phyloP scores from a whole-genome alignment of 2,329 filamentous ascomycete species.

The Phyllosticta citrichinensis region DNA sequence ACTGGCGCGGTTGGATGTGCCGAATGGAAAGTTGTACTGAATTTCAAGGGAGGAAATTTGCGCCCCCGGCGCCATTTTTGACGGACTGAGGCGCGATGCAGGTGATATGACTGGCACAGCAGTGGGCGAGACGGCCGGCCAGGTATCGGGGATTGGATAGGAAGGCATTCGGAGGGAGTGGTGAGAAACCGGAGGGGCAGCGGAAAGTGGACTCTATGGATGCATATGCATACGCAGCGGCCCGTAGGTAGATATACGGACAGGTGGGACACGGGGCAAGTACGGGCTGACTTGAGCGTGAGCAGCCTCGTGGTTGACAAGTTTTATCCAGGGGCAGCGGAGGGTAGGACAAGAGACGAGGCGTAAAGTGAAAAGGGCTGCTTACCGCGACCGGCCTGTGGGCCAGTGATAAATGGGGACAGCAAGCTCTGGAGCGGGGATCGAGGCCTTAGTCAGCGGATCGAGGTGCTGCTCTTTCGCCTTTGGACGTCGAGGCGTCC shows the following conservation, averaged over 20 bases:
- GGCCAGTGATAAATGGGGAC: constrained; percentile 11
- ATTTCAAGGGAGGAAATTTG: background rate
- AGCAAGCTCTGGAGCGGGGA: background rate
- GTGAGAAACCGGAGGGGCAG: background rate
- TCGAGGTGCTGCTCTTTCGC: background rate
- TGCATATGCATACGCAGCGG: constrained; percentile 3
- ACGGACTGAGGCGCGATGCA: background rate
- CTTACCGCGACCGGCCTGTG: constrained; percentile 9
- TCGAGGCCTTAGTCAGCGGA: background rate
- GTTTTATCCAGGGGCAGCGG: background rate
- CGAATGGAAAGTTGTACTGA: background rate
- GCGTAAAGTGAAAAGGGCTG: constrained; percentile 6
- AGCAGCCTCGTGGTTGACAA: background rate
- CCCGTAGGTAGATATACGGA: background rate
- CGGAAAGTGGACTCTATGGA: background rate
- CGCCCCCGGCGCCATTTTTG: background rate
- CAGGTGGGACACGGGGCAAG: background rate
- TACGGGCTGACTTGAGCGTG: constrained; percentile 9
- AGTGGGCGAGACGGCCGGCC: background rate
- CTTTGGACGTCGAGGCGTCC: background rate
- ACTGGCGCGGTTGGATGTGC: constrained; percentile 20
- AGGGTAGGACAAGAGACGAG: background rate
- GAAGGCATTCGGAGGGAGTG: background rate
- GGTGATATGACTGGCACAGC: background rate
- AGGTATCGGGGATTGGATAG: background rate